These are phyloP conservation scores for Plenodomus lindquistii DNA, from an alignment of 2,329 filamentous ascomycete species.

Conservation along the genomic window DNA sequence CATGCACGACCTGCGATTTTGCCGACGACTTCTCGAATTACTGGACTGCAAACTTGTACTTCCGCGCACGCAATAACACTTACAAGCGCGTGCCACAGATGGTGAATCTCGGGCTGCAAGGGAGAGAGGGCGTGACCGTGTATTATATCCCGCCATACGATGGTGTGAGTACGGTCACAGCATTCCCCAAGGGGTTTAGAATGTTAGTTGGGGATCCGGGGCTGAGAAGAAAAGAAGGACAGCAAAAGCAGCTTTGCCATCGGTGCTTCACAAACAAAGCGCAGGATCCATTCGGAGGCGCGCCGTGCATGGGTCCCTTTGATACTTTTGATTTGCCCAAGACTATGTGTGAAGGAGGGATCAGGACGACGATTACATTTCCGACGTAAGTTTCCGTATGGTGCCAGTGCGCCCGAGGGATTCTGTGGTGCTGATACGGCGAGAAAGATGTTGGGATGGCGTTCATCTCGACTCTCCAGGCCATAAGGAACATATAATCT, in stretches of 20 bases:
- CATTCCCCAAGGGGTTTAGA: conserved; percentile 21
- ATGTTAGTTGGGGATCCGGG: conserved; percentile 8
- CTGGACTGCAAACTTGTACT: conserved; percentile 33
- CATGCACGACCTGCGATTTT: conserved; percentile 31
- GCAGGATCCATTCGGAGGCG: conserved; percentile 43
- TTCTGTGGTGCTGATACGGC: too few species aligned
- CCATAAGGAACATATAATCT: conserved; percentile 26
- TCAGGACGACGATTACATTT: conserved; percentile 52
- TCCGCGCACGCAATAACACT: conserved; percentile 28
- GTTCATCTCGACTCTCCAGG: conserved; percentile 28
- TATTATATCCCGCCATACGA: conserved; percentile 34
- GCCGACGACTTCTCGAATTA: conserved; percentile 25
- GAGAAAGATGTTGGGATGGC: conserved; percentile 24
- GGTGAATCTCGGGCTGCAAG: conserved; percentile 32
- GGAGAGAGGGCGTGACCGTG: conserved; percentile 29
- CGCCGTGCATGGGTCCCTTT: conserved; percentile 34
- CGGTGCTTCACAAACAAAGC: conserved; percentile 50
- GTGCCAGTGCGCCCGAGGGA: too few species aligned
- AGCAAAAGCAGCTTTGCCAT: conserved; percentile 46
- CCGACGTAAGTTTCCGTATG: conserved; percentile 18
- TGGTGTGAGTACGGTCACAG: background rate
- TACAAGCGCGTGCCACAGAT: conserved; percentile 31
- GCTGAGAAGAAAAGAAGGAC: background rate
- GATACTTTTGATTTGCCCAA: conserved; percentile 37
- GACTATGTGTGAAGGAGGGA: conserved; percentile 46